Evolutionary conservation across 805 yeast species (phyloP), one percentile per base, ranked within the genome.

Genomic region (Suhomyces sp.): DNA sequence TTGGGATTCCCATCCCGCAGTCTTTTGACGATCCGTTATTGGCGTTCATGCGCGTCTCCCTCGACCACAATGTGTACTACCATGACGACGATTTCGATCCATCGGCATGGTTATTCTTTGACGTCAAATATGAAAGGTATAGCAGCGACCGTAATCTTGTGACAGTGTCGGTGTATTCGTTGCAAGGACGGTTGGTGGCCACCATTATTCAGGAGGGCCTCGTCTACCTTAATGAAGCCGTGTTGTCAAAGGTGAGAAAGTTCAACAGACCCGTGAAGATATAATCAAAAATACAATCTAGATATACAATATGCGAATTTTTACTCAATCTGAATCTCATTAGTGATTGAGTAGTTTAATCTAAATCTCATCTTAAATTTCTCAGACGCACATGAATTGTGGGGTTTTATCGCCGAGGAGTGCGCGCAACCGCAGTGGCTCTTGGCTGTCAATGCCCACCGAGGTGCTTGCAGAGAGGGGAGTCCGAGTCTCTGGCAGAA

Each of bases 61-160:
- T 72, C 47, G 77, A 72, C 54, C 77, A 72, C 52, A 47, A 69
- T 3, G 60, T 72, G 6, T 67, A 56, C 53, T 65, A 63, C 58
- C 76, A 72, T 54, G 76, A 72, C 52, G 57, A 47, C 3, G 65
- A 72, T 47, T 72, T 67, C 40, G 72, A 71, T 51, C 68, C 75
- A 1, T 65, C 69, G 33, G 55, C 63, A 27, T 72, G 72, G 71
- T 47, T 72, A 57, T 72, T 65, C 49, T 46, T 71, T 51, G 75
- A 70, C 53, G 70, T 60, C 56, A 58, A 58, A 40, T 72, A 68
- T 48, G 48, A 55, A 25, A 58, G 71, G 33, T 56, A 71, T 62
- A 58, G 62, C 52, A 72, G 71, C 52, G 68, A 71, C 55, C 61
- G 77, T 37, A 63, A 68, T 6, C 62, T 72, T 56, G 66, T 68